phyloP scores from a whole-genome alignment of 2,329 filamentous ascomycete genomes.

The Graphiopsis chlorocephala region DNA sequence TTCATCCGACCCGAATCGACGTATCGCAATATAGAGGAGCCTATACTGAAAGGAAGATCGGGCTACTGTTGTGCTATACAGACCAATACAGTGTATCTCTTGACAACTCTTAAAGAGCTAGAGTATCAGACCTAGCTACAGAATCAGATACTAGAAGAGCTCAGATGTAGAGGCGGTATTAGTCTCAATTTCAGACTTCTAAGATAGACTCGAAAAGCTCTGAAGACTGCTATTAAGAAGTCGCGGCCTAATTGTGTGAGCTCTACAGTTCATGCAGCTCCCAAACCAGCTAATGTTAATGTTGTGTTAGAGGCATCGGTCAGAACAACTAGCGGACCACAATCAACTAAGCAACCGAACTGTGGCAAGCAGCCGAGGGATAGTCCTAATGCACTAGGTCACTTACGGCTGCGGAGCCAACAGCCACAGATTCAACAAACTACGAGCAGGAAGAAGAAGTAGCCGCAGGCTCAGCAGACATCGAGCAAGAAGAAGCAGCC shows the following conservation, averaged over 20 bases:
- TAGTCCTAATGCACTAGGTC: not conserved
- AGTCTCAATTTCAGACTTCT: not conserved
- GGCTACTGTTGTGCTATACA: slow-evolving; percentile 1
- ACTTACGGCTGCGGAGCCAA: not conserved
- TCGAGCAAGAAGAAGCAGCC: not conserved
- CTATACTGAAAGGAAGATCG: not conserved
- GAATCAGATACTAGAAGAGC: not conserved
- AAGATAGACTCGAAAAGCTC: not conserved
- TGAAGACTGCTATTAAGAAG: not conserved
- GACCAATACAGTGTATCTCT: slow-evolving; percentile 6
- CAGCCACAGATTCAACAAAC: slow-evolving; percentile 1
- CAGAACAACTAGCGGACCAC: not conserved
- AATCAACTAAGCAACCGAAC: not conserved
- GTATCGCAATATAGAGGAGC: slow-evolving; percentile 4
- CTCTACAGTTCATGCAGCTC: not conserved
- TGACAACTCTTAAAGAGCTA: not conserved
- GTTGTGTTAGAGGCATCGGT: not conserved
- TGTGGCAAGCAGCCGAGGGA: not conserved
- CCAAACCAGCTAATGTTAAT: not conserved
- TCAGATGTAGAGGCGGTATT: not conserved
- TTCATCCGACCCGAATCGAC: not conserved
- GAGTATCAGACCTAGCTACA: slow-evolving; percentile 5
- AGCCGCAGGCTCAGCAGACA: not conserved
- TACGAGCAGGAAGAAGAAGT: not conserved
- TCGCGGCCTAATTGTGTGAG: slow-evolving; percentile 1